Evolutionary conservation across 129 eudicot genomes (phyloP).

Genomic region (Artemisia tridentata): DNA sequence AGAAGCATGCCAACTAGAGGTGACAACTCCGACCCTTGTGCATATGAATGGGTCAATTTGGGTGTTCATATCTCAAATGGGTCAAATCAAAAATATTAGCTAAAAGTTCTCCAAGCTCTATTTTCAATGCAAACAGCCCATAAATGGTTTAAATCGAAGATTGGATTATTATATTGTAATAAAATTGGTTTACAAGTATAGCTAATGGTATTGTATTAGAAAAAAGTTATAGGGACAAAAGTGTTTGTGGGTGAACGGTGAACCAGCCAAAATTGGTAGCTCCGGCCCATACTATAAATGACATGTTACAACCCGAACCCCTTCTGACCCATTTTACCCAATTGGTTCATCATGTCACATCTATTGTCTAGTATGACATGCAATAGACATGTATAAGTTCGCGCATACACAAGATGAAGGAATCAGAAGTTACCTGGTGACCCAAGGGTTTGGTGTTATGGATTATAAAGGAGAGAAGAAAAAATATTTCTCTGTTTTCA

Average conservation of each 20-base stretch:
- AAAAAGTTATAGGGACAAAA: not conserved
- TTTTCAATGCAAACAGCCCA: not conserved
- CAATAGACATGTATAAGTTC: constrained; percentile 1
- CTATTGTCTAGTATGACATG: not conserved
- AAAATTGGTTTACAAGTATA: not conserved
- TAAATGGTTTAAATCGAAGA: not conserved
- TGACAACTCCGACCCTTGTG: not conserved
- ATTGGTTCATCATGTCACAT: not conserved
- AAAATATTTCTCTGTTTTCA: constrained; percentile 71
- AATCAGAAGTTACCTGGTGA: constrained; percentile 62
- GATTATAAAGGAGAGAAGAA: constrained; percentile 66
- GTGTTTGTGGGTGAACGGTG: not conserved
- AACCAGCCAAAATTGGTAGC: not conserved
- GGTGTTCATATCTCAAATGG: not conserved
- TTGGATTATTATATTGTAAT: not conserved
- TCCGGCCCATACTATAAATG: not conserved
- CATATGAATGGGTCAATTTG: not conserved
- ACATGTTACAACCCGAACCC: not conserved
- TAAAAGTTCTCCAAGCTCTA: not conserved
- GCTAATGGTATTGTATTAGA: not conserved
- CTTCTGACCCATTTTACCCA: constrained; percentile 4
- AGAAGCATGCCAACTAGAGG: not conserved
- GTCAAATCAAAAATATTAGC: not conserved
- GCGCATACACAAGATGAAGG: constrained; percentile 25
- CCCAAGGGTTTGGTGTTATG: constrained; percentile 97